Base-by-base conservation (phyloP, 495 filamentous ascomycete species). In the Trichoderma orchidacearum region DNA sequence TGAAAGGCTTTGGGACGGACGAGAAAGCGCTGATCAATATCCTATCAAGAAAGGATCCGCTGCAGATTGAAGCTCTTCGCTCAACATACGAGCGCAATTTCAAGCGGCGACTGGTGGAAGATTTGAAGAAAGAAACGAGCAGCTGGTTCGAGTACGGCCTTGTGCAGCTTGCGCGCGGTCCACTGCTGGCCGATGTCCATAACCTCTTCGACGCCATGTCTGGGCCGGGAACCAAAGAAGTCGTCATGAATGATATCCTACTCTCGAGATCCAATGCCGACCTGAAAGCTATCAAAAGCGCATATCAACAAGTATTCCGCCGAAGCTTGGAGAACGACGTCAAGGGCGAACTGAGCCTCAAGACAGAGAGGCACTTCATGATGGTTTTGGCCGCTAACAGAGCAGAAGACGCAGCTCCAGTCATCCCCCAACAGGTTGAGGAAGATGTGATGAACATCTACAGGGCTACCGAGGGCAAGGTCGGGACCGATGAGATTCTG, bases 1-100 rank as follows among this genome's bases (percentile, higher is more conserved):
- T 95, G 86, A 94, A 94, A 72, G 89, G 91, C 7, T 85, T 93
- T 57, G 91, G 90, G 41, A 96, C 91, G 0, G 83, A 96, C 62
- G 90, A 95, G 67, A 81, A 80, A 53, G 67, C 79, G 0, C 73
- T 96, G 0, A 87, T 90, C 61, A 68, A 71, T 0, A 70, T 85
- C 15, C 72, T 97, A 21, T 72, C 82, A 0, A 74, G 67, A 28
- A 80, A 85, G 54, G 83, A 94, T 57, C 85, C 89, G 3, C 71
- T 86, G 12, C 85, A 91, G 61, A 78, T 93, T 58, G 76, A 80
- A 50, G 73, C 80, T 3, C 75, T 96, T 53, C 83, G 86, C 34
- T 60, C 79, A 9, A 74, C 85, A 13, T 96, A 86, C 72, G 62
- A 78, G 54, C 63, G 75, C 4, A 75, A 79, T 34, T 79, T 81